Evolutionary conservation across 192 early-diverging fungal species (phyloP), one percentile per base, ranked within the genome.

Genomic region (Anaeromyces robustus): DNA sequence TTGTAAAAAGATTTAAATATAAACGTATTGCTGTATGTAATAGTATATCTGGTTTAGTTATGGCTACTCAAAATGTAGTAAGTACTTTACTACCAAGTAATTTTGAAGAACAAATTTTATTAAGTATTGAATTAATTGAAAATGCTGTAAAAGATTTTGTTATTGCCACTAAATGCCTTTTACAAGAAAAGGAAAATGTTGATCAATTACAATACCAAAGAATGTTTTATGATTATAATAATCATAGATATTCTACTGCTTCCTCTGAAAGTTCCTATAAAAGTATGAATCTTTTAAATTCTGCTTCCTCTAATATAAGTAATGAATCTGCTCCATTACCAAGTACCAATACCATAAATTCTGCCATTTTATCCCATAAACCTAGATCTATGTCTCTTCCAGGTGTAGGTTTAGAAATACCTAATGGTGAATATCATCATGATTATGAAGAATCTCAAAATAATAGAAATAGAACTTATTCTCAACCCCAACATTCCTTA

Each of bases 1-100:
- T 88, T 41, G 81, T 83, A 2, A 81, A 86, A 22, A 86, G 92
- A n/a, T 91, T 94, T 83, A 89, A 90, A 78, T 82, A 85, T 78
- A 85, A 89, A 29, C 90, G 92, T 80, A 87, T 91, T 77, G 80
- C 84, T 2, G 83, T 94, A 28, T 92, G 90, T 87, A 91, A 93
- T 81, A 87, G 87, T 77, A 84, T 94, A 29, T 87, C 91, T 1
- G 86, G 86, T 19, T 82, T 68, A n/a, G 52, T 68, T n/a, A 68
- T 68, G 52, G 26, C 52, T 18, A 68, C 52, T n/a, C 52, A 68
- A 68, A 68, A 68, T 68, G 26, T n/a, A 4, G 52, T 68, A 9
- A 68, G 26, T 68, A 68, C 1, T n/a, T 68, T 68, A 68, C 22
- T 22, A 11, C 52, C 52, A 68, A 68, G 52, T 68, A 68, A 68